A percentile compares a stretch with the other conserved stretches of the same genome.
Evolutionary conservation across 176 grass and related monocot species (phyloP).

Genomic region (Zea luxurians): DNA sequence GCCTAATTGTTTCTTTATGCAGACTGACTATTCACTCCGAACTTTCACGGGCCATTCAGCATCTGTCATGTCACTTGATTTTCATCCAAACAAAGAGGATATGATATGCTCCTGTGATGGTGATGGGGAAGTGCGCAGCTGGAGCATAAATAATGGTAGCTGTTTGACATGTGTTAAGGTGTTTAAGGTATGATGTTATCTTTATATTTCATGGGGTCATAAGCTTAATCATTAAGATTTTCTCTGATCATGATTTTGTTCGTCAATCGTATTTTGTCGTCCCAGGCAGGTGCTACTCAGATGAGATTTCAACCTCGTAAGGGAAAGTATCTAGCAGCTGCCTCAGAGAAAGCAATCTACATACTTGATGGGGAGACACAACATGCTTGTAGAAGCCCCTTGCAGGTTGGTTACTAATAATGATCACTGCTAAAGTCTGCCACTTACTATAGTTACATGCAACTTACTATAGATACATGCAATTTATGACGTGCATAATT

Average conservation of each 20-base stretch:
- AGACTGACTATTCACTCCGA: constrained; percentile 91
- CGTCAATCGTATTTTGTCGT: constrained; percentile 16
- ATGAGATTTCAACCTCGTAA: constrained; percentile 93
- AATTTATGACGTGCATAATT: constrained; percentile 35
- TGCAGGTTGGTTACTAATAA: constrained; percentile 58
- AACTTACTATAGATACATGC: not conserved
- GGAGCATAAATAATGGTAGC: constrained; percentile 98
- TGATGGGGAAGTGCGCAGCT: constrained; percentile 88
- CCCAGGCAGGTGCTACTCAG: constrained; percentile 79
- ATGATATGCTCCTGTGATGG: constrained; percentile 92
- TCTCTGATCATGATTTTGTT: constrained; percentile 14
- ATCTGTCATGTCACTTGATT: constrained; percentile 93
- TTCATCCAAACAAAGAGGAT: constrained; percentile 98
- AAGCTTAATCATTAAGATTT: constrained; percentile 26
- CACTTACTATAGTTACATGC: not conserved
- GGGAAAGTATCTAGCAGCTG: constrained; percentile 92
- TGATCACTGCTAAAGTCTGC: not conserved
- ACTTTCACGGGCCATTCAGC: constrained; percentile 95
- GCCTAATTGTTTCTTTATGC: constrained; percentile 43
- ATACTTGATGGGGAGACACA: constrained; percentile 92
- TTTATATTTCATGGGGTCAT: constrained; percentile 10
- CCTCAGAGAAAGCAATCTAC: constrained; percentile 72
- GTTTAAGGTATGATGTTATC: constrained; percentile 66
- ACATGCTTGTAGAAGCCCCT: constrained; percentile 48
- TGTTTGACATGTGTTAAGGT: constrained; percentile 59